phyloP scores from a whole-genome alignment of 495 filamentous ascomycete genomes.

The Talaromyces wortmannii region DNA sequence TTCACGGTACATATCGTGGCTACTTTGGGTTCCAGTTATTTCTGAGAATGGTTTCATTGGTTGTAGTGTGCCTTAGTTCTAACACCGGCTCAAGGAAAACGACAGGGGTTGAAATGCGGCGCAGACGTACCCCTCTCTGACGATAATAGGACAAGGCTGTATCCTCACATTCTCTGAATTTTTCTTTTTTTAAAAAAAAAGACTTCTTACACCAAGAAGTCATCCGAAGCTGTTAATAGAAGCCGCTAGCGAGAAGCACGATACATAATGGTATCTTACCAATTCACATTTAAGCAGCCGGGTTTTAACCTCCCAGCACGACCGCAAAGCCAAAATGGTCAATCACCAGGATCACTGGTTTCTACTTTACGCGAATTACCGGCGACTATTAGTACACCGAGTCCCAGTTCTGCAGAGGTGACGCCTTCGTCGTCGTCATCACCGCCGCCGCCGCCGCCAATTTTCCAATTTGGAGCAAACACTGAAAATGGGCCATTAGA shows the following conservation, averaged over 20 bases:
- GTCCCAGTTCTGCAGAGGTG: neutral
- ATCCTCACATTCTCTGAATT: neutral
- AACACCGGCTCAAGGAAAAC: neutral
- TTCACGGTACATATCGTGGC: neutral
- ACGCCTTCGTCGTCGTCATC: neutral
- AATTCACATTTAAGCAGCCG: neutral
- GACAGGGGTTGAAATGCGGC: neutral
- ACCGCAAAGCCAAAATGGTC: neutral
- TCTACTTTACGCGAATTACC: neutral
- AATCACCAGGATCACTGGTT: neutral
- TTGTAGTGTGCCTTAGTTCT: neutral
- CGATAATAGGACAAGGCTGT: neutral
- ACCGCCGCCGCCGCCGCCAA: neutral
- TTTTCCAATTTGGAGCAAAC: neutral
- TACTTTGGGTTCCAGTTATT: neutral
- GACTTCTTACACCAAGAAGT: neutral
- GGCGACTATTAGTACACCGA: neutral
- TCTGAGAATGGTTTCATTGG: neutral
- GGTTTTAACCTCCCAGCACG: neutral
- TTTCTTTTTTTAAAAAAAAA: neutral
- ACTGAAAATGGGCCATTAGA: neutral
- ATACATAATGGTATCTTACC: neutral
- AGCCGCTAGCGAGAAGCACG: neutral
- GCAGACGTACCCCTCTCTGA: neutral
- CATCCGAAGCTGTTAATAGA: neutral